phyloP scores from a whole-genome alignment of 2,329 filamentous ascomycete genomes.

The Periconia sp. region DNA sequence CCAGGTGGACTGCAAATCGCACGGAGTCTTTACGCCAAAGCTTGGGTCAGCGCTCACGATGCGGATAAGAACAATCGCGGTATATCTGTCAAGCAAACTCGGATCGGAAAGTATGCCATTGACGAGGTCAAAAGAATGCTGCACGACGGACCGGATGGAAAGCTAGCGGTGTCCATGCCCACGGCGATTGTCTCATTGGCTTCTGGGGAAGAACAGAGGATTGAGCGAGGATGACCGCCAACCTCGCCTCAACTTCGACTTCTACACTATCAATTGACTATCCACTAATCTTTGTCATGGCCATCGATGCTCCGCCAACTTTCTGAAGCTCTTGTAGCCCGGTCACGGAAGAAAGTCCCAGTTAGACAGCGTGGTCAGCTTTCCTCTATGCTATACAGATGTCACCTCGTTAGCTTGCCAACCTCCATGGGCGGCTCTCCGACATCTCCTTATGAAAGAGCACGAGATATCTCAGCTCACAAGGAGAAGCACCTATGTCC shows the following conservation, averaged over 20 bases:
- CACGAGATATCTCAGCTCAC: too few relatives aligned
- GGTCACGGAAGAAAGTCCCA: too few relatives aligned
- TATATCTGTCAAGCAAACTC: conserved; percentile 58
- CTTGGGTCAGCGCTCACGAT: conserved; percentile 69
- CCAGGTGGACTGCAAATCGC: conserved; percentile 65
- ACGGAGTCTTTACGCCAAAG: conserved; percentile 57
- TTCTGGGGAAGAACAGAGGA: conserved; percentile 23
- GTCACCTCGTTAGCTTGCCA: too few relatives aligned
- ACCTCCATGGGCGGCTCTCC: too few relatives aligned
- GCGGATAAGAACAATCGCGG: conserved; percentile 64
- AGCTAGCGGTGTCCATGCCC: not conserved
- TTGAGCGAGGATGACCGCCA: conserved; percentile 17
- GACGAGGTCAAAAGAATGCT: conserved; percentile 39
- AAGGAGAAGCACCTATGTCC: too few relatives aligned
- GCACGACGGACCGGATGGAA: conserved; percentile 20
- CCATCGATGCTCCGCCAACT: too few relatives aligned
- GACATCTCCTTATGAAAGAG: too few relatives aligned
- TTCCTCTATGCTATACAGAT: too few relatives aligned
- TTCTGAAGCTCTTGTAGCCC: too few relatives aligned
- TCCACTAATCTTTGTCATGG: too few relatives aligned
- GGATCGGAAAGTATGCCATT: conserved; percentile 46
- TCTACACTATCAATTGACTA: too few relatives aligned
- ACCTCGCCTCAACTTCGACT: not conserved
- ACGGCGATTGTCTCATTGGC: conserved; percentile 19
- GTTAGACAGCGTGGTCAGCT: too few relatives aligned